Evolutionary conservation across 2,329 filamentous ascomycete genomes (phyloP), one percentile per base, ranked within the genome.

Genomic region (Penicillium olsonii): DNA sequence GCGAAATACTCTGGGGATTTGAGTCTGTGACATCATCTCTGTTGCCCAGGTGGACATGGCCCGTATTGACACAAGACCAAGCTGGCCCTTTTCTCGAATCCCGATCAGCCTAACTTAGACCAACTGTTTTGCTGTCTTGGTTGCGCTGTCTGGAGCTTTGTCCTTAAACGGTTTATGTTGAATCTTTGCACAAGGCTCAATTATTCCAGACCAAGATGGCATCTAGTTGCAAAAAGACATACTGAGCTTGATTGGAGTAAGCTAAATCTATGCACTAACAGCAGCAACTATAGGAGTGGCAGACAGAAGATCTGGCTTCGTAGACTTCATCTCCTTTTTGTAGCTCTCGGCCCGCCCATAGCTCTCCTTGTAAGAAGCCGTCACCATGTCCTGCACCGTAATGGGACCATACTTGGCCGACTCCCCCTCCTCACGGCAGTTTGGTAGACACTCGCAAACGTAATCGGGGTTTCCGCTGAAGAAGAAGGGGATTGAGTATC

Each of bases 391-490:
- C 52, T 73, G 65, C 5, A 76, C 74, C 7, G 73, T 74, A 29
- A 76, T 72, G 0, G 72, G 70, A 3, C 57, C 52, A 50, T 75
- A 76, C 52, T 75, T 76, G 1, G 66, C 60, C 39, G 53, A 42
- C 44, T 75, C 69, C 5, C 63, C 70, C 22, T 63, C 57, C 20
- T 62, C 60, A 12, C 63, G 63, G 51, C 73, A 76, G 41, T 73
- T 73, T 1, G 73, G 73, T 46, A 77, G 53, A 49, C 73, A 75
- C 48, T 70, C 58, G 39, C 75, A 71, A 7, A 72, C 50, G 48
- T 71, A 75, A 43, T 75, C 72, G 1, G 72, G 72, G 38, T 77
- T 75, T 1, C 73, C 71, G n/a, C 62, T 68, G 49, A 71, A 75
- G 54, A 75, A 75, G 46, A 75, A 72, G 0, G 71, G 70, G 42